Evolutionary conservation across 371 early-diverging fungal species (phyloP).

Genomic region (Amoeboradix gromovi): DNA sequence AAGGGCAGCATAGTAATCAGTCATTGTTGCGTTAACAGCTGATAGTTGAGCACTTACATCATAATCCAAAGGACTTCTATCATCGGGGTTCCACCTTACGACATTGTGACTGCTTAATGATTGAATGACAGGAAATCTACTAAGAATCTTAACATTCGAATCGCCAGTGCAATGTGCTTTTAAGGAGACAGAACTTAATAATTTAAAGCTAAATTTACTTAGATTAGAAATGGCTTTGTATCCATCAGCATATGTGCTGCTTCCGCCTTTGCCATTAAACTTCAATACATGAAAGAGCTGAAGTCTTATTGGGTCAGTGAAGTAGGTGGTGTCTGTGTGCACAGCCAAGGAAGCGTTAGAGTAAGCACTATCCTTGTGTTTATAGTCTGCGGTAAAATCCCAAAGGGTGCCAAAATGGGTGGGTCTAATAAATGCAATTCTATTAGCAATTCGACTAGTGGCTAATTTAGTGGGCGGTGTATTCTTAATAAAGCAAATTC

Average conservation of each 20-base stretch:
- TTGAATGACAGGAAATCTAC: no score
- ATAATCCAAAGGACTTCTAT: no score
- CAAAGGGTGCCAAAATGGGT: conserved; percentile 51
- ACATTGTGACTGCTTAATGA: no score
- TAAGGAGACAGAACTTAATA: conserved; percentile 23
- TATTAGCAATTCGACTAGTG: no score
- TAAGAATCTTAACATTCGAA: conserved; percentile 23
- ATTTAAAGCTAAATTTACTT: conserved; percentile 30
- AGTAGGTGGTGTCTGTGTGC: conserved; percentile 74
- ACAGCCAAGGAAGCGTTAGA: conserved; percentile 39
- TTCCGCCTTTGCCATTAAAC: conserved; percentile 40
- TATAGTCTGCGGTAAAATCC: conserved; percentile 47
- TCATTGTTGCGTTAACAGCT: conserved; percentile 14
- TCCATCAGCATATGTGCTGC: conserved; percentile 52
- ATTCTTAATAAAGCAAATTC: no score
- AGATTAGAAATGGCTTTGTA: conserved; percentile 37
- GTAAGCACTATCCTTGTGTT: conserved; percentile 63
- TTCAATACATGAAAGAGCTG: conserved; percentile 60
- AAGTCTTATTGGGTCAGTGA: conserved; percentile 51
- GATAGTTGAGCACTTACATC: no score
- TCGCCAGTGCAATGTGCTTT: conserved; percentile 62
- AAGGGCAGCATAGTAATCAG: conserved; percentile 38
- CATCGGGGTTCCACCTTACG: conserved; percentile 2
- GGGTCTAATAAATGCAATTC: conserved; percentile 42
- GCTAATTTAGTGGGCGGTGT: no score